Evolutionary conservation across 228 moss, liverwort and hornwort species (phyloP).

Genomic region (Sphagnum fallax): DNA sequence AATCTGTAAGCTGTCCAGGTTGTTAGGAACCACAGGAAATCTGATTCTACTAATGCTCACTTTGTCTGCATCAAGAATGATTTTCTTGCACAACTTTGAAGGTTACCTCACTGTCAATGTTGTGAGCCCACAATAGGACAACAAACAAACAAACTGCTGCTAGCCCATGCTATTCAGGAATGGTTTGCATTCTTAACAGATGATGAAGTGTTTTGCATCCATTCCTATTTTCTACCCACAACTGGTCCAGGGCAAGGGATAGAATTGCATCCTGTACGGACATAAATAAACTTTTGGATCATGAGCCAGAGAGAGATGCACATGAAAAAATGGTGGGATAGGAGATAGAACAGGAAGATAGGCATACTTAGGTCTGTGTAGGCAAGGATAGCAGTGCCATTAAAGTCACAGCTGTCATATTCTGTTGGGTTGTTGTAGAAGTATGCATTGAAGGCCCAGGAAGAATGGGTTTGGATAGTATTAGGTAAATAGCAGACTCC

Average conservation of each 20-base stretch:
- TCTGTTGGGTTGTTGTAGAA: constrained; percentile 37
- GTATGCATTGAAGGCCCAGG: constrained; percentile 57
- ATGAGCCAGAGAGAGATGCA: no score
- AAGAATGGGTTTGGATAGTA: constrained; percentile 42
- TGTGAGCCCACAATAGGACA: neutral
- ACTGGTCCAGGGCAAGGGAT: neutral
- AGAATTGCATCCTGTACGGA: neutral
- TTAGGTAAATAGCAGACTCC: constrained; percentile 31
- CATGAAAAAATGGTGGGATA: no score
- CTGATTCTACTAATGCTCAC: neutral
- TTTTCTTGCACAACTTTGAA: neutral
- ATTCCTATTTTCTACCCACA: neutral
- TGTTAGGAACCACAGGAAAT: neutral
- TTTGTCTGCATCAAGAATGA: neutral
- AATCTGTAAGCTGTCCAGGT: neutral
- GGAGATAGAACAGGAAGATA: neutral
- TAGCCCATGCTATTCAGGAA: neutral
- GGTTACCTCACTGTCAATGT: neutral
- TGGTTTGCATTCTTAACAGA: neutral
- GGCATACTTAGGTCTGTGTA: constrained; percentile 38
- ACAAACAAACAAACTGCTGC: neutral
- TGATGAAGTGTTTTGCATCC: neutral
- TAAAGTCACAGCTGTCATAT: constrained; percentile 42
- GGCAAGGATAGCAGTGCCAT: constrained; percentile 43
- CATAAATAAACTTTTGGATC: no score